Evolutionary conservation across 2,329 filamentous ascomycete genomes (phyloP).

Genomic region (Claviceps quebecensis): DNA sequence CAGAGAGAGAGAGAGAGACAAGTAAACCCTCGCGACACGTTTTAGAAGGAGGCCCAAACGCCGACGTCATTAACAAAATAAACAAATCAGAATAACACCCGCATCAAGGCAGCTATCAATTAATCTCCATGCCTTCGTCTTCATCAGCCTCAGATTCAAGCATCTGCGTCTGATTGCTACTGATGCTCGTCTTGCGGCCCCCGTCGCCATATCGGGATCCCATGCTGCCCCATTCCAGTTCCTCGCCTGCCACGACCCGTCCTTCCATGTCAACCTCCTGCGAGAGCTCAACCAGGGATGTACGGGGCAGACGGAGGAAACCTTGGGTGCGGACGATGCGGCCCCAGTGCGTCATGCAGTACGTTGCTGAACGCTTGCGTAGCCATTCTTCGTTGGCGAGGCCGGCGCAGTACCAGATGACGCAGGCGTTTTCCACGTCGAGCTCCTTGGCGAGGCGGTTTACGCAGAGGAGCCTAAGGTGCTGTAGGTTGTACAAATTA

Average conservation of each 20-base stretch:
- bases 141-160: slow-evolving; percentile 45
- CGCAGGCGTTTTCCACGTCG: slow-evolving; percentile 85
- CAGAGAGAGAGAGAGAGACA: not conserved
- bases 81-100: not conserved
- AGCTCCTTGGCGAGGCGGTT: slow-evolving; percentile 82
- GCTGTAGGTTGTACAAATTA: slow-evolving; percentile 94
- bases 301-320: slow-evolving; percentile 67
- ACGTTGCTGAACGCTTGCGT: slow-evolving; percentile 71
- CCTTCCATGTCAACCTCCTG: slow-evolving; percentile 90
- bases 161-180: slow-evolving; percentile 43
- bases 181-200: slow-evolving; percentile 43
- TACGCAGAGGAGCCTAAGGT: slow-evolving; percentile 79
- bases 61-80: not conserved
- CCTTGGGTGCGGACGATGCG: slow-evolving; percentile 79
- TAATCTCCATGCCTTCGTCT: slow-evolving; percentile 49
- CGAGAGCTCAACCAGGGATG: slow-evolving; percentile 75
- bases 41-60: not conserved
- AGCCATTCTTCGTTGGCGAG: slow-evolving; percentile 90
- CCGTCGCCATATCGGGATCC: slow-evolving; percentile 32
- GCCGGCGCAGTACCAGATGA: slow-evolving; percentile 89
- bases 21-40: not conserved
- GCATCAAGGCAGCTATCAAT: slow-evolving; percentile 11
- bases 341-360: slow-evolving; percentile 90
- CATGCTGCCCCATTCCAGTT: slow-evolving; percentile 46
- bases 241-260: slow-evolving; percentile 77